Evolutionary conservation across 768 basidiomycete species (phyloP), one percentile per base, ranked within the genome.

Genomic region (Paxillus rubicundulus): DNA sequence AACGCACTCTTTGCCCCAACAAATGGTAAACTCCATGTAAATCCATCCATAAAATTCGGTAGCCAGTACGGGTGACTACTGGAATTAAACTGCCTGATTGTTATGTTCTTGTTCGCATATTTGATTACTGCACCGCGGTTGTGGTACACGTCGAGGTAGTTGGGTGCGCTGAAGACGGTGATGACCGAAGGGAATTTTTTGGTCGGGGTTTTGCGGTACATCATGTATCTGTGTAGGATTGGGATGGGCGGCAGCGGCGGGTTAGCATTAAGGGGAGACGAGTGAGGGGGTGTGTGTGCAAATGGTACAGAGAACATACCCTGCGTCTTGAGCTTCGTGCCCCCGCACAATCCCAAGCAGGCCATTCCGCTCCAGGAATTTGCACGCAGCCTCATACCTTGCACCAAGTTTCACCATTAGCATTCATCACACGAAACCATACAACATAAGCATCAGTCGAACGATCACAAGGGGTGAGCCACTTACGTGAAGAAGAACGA

Each of bases 11-110:
- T 99, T 48, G 91, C 86, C 45, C 95, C 96, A 3, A 99, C 96
- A 64, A 99, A 99, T 0, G 96, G 96, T 53, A 99, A 68, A 79
- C 89, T 92, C 96, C 96, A 99, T 2, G 95, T 98, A 67, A 99
- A 98, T 30, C 90, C 95, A 66, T 98, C 92, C 87, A 97, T 95
- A 59, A 98, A 97, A 72, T 98, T 98, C 0, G 96, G 96, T 30
- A 99, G 72, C 92, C 94, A 97, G 70, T 92, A 98, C 4, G 92
- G 92, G 68, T 94, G 92, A 27, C 84, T 78, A 34, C 76, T 82
- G 46, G 79, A 81, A 65, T 87, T 86, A 62, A 88, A 95, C 71
- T 94, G 92, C 58, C 94, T 79, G 56, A 98, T 97, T 40, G 93
- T 98, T 73, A 98, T 94, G 50, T 90, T 95, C 76, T 94, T 95